Percentiles rank a stretch among this genome's conserved stretches.
Evolutionary conservation across 2,329 filamentous ascomycete genomes (phyloP).

Genomic region (Fusarium sp.): DNA sequence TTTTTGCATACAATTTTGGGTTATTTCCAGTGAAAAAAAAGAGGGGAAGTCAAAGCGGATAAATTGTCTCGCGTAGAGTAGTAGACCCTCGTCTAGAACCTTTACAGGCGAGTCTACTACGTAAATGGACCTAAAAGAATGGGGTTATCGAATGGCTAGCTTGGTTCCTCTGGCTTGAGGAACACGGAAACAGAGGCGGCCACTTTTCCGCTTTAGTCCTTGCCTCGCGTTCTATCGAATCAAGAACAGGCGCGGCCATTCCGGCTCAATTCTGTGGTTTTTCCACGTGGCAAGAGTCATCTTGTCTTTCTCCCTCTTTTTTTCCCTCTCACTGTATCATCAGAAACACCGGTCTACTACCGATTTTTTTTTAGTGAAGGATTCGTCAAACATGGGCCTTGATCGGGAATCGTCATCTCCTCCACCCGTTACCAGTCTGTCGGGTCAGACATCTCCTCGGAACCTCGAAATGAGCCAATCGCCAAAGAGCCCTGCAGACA

Average conservation of each 20-base stretch:
- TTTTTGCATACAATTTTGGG: background rate
- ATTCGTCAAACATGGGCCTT: slow-evolving; percentile 1
- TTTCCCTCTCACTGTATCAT: background rate
- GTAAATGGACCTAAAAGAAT: background rate
- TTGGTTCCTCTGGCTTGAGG: background rate
- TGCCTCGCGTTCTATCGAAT: background rate
- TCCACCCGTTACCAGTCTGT: slow-evolving; percentile 17
- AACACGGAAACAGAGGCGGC: background rate
- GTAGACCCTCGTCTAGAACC: background rate
- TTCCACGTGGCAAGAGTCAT: background rate
- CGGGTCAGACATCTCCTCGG: slow-evolving; percentile 6
- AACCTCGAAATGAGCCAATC: background rate
- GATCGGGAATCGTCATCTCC: slow-evolving; percentile 2
- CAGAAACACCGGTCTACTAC: background rate
- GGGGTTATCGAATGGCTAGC: background rate
- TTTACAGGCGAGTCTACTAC: background rate
- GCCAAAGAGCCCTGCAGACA: background rate
- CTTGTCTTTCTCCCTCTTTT: background rate
- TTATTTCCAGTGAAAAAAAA: background rate
- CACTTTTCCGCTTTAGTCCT: background rate
- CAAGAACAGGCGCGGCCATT: background rate
- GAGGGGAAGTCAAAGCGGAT: slow-evolving; percentile 1
- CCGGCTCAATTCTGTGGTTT: background rate
- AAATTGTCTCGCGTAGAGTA: background rate
- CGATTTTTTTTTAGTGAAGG: background rate